These are phyloP conservation scores for Jimgerdemannia flammicorona DNA, from an alignment of 192 early-diverging fungal genomes.

Conservation along the genomic window DNA sequence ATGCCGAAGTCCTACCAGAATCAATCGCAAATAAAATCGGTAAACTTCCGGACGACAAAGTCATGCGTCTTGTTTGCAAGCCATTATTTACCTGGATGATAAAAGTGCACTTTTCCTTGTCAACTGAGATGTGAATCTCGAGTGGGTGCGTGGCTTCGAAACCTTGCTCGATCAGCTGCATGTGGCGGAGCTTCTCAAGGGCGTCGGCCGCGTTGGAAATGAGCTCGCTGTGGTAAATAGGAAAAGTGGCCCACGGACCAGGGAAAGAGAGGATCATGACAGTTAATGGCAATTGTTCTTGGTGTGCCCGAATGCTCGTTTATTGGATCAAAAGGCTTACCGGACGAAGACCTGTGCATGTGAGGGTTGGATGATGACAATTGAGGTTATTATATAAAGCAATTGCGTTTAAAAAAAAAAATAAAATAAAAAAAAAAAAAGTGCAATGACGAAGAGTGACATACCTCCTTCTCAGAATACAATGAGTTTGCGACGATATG, in stretches of 20 bases:
- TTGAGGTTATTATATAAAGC: too few relatives aligned
- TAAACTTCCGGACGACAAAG: too few relatives aligned
- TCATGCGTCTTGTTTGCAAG: too few relatives aligned
- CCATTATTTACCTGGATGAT: slow-evolving; percentile 40
- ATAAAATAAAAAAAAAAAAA: too few relatives aligned
- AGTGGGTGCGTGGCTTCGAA: slow-evolving; percentile 46
- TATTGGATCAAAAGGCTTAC: background rate
- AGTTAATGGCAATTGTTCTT: background rate
- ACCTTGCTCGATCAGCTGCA: slow-evolving; percentile 33
- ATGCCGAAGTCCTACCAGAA: slow-evolving; percentile 64
- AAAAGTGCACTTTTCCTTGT: slow-evolving; percentile 44
- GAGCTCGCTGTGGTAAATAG: slow-evolving; percentile 40
- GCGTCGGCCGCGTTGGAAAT: slow-evolving; percentile 65
- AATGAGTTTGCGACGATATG: slow-evolving; percentile 62
- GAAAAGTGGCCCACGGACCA: background rate
- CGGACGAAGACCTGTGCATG: background rate
- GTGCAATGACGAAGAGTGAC: too few relatives aligned
- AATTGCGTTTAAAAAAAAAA: too few relatives aligned
- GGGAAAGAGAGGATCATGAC: background rate
- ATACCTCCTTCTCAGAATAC: slow-evolving; percentile 62
- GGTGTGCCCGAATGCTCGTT: too few relatives aligned
- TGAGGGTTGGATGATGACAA: background rate
- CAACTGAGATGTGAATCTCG: slow-evolving; percentile 55
- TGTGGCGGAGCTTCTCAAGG: slow-evolving; percentile 57
- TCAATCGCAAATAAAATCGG: too few relatives aligned